A percentile compares a stretch with the other conserved stretches of the same genome.
Evolutionary conservation across 345 rosid species (phyloP).

Genomic region (Gossypium anomalum): DNA sequence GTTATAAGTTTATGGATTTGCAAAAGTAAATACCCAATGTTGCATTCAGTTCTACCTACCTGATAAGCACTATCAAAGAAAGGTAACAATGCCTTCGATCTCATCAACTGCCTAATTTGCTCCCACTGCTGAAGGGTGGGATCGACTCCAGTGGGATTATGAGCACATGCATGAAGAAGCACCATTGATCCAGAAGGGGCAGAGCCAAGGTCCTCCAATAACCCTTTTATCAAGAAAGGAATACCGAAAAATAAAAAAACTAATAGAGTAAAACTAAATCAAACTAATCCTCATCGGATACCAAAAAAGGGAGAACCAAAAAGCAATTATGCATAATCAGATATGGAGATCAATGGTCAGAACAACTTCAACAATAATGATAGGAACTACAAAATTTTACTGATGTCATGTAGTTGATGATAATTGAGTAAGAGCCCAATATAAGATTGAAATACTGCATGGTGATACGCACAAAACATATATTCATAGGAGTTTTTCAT

Average conservation of each 20-base stretch:
- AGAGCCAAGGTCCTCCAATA: slow-evolving; percentile 79
- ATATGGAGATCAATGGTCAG: neutral
- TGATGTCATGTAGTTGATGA: neutral
- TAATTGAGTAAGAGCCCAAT: neutral
- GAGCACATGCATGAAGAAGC: slow-evolving; percentile 98
- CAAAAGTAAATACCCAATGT: neutral
- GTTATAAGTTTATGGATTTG: neutral
- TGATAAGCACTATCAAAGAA: slow-evolving; percentile 98
- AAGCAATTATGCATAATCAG: neutral
- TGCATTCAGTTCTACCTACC: slow-evolving; percentile 31
- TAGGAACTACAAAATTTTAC: neutral
- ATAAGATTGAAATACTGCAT: neutral
- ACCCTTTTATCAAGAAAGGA: slow-evolving; percentile 41
- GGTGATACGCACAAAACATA: slow-evolving; percentile 9
- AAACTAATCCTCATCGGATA: neutral
- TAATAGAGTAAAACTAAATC: slow-evolving; percentile 4
- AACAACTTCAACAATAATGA: neutral
- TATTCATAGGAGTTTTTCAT: neutral
- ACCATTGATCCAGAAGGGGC: slow-evolving; percentile 83
- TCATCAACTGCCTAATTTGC: slow-evolving; percentile 68
- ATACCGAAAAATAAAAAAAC: neutral
- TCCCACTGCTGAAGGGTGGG: slow-evolving; percentile 90
- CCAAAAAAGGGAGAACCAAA: neutral
- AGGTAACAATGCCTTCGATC: slow-evolving; percentile 73
- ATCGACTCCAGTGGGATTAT: slow-evolving; percentile 97